Conservation (phyloP, 805 yeast genomes). For the Metschnikowia chrysomelidarum region DNA sequence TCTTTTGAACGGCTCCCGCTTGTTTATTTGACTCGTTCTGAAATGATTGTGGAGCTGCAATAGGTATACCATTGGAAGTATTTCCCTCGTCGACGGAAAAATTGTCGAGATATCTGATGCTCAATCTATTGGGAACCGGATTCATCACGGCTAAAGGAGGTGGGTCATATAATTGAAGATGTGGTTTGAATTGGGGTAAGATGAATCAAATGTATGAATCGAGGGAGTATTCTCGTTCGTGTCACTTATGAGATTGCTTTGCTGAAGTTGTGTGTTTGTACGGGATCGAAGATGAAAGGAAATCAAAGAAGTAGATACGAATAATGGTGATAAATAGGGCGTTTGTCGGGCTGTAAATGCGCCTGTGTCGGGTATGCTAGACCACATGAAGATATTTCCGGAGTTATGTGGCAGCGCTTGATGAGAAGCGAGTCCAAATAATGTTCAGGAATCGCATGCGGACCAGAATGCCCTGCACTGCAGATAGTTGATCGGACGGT, state of each 20-base stretch:
- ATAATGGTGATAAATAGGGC: too few species aligned
- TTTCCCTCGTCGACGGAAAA: constrained; percentile 10
- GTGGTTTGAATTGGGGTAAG: too few species aligned
- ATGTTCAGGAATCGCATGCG: constrained; percentile 6
- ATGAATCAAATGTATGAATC: too few species aligned
- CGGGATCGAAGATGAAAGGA: too few species aligned
- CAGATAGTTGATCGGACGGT: too few species aligned
- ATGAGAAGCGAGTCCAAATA: constrained; percentile 6
- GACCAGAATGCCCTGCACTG: background rate
- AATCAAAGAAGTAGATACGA: too few species aligned
- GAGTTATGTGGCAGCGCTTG: constrained; percentile 3
- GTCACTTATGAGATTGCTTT: too few species aligned
- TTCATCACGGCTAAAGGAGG: constrained; percentile 12
- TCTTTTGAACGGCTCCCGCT: background rate
- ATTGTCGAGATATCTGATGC: constrained; percentile 14
- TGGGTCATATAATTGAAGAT: too few species aligned
- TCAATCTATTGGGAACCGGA: constrained; percentile 14
- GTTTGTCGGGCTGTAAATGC: constrained; percentile 2
- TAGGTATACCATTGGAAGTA: background rate
- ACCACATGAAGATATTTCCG: constrained; percentile 2
- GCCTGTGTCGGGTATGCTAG: constrained; percentile 9
- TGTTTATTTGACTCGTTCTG: background rate
- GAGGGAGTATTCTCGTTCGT: too few species aligned
- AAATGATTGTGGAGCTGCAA: constrained; percentile 7
- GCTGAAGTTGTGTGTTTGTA: too few species aligned